Evolutionary conservation across 805 yeast species (phyloP), one percentile per base, ranked within the genome.

Genomic region (Kluyveromyces aestuarii): DNA sequence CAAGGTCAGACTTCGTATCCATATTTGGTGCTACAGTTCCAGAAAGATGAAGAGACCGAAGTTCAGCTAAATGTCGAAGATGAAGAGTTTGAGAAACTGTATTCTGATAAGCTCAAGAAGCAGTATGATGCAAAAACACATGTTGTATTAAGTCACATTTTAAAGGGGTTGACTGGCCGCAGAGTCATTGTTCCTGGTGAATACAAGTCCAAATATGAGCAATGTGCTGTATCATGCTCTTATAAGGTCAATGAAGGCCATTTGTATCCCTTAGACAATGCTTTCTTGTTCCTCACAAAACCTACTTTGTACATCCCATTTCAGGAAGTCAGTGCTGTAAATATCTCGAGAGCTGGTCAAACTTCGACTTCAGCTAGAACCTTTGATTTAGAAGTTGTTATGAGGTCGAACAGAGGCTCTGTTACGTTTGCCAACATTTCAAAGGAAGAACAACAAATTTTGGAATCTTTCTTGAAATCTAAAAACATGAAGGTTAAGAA

Each of bases 1-100:
- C 99, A 93, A 70, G 99, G 99, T 48, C 98, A 93, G 70, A 93
- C 99, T 0, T 80, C 96, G 51, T 91, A 93, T 61, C 95, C 96
- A 39, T 93, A 87, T 65, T 72, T 93, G 63, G 91, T 89, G 13
- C 69, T 91, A 65, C 99, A 93, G 70, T 87, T 93, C 62, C 79
- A 84, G 52, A 80, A 82, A 48, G 96, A 89, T 54, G 99, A 93
- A 67, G 96, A 87, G 62, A 78, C 87, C 44, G 96, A 89, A 66
- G 82, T 91, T 37, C 96, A 88, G 61, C 73, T 93, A 58, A 90
- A 93, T 62, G 66, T 93, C 18, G 81, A 82, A 38, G 96, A 90
- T 41, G 87, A 79, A 40, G 96, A 87, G 58, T 89, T 80, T 63
- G 82, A 84, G 53, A 69, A 68, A 46, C 83, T 82, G 55, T 93